These are phyloP conservation scores for Echria macrotheca DNA, from an alignment of 495 filamentous ascomycete genomes.

Conservation along the genomic window DNA sequence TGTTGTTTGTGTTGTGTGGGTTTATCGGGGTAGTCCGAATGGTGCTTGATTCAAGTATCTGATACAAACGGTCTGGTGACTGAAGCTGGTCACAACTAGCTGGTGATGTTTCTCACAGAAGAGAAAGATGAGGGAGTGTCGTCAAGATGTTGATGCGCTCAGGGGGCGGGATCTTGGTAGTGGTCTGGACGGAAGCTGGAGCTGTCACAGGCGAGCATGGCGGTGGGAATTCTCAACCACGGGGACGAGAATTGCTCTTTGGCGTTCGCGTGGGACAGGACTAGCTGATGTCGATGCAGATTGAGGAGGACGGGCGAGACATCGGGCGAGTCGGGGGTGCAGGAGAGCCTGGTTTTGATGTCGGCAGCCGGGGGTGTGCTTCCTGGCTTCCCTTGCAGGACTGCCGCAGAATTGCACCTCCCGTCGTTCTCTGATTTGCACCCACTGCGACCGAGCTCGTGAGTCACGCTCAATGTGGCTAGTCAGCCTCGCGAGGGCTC, in stretches of 20 bases:
- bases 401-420: conserved; percentile 4
- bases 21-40: no score
- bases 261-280: conserved; percentile 18
- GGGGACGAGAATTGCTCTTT: conserved; percentile 19
- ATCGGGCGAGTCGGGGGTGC: conserved; percentile 21
- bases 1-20: neutral
- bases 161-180: conserved; percentile 20
- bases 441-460: conserved; percentile 9
- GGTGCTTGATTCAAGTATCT: no score
- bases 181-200: conserved; percentile 13
- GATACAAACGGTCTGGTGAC: no score
- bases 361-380: neutral
- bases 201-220: conserved; percentile 24
- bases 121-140: no score
- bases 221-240: conserved; percentile 20
- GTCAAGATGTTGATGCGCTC: no score
- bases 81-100: no score
- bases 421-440: neutral
- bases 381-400: neutral
- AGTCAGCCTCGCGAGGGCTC: conserved; percentile 20
- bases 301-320: conserved; percentile 9
- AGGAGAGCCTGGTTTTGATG: conserved; percentile 21
- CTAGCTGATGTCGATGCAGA: conserved; percentile 12
- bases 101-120: no score
- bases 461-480: conserved; percentile 26